These are phyloP conservation scores for Claviceps sp. DNA, from an alignment of 2,329 filamentous ascomycete species.

Conservation along the genomic window DNA sequence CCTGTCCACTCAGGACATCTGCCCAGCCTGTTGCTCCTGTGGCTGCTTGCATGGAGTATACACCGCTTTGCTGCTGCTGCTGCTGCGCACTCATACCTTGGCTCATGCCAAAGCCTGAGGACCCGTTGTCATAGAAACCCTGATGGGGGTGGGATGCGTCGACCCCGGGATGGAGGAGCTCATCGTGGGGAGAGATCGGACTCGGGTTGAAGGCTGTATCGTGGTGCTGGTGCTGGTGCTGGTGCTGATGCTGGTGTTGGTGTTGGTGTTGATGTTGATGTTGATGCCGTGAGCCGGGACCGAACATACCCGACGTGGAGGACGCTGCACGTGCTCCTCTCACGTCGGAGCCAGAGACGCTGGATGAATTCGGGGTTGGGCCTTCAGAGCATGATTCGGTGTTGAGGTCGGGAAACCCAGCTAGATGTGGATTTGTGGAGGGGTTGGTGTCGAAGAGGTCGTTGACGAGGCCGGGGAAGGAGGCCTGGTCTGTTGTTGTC, in stretches of 20 bases:
- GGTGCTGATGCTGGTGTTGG: background rate
- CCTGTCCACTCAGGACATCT: conserved; percentile 23
- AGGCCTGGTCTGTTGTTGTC: too few species aligned
- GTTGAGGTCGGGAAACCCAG: too few species aligned
- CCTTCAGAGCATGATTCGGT: too few species aligned
- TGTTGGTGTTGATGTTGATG: background rate
- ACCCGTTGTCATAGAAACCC: conserved; percentile 25
- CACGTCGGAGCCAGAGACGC: too few species aligned
- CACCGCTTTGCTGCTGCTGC: conserved; percentile 9
- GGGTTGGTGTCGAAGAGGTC: too few species aligned
- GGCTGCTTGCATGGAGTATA: conserved; percentile 8
- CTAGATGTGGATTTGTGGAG: too few species aligned
- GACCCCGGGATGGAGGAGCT: conserved; percentile 22
- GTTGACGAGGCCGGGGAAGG: too few species aligned
- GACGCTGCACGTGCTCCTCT: too few species aligned
- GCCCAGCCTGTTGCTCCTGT: conserved; percentile 27
- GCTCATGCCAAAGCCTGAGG: conserved; percentile 23
- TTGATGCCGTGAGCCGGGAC: background rate
- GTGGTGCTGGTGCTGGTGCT: background rate
- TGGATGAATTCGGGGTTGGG: too few species aligned
- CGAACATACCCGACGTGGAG: too few species aligned
- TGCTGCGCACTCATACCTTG: conserved; percentile 11
- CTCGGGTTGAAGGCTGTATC: conserved; percentile 39
- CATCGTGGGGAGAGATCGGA: conserved; percentile 32
- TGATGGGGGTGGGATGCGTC: conserved; percentile 10